phyloP scores from a whole-genome alignment of 2,329 filamentous ascomycete genomes.

The Xylariaceae sp. region DNA sequence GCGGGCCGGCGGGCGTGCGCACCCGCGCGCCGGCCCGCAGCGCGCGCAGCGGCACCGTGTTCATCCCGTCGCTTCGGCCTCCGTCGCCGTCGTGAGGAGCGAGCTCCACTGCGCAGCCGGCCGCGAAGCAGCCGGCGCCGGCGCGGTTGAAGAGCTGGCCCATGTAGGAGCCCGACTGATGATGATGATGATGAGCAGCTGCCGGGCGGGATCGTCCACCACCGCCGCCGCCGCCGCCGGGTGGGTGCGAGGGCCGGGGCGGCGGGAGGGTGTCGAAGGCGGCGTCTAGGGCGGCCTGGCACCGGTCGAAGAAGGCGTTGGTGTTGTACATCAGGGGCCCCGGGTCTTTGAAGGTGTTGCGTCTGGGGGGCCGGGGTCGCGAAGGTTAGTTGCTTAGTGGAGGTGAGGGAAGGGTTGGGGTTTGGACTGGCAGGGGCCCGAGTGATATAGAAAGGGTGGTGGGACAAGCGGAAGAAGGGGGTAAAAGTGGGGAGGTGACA shows the following conservation, averaged over 20 bases:
- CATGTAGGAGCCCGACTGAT: conserved; percentile 2
- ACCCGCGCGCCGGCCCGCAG: conserved; percentile 41
- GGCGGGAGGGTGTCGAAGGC: conserved; percentile 39
- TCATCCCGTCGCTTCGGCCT: no score
- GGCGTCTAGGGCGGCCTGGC: conserved; percentile 39
- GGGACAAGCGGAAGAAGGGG: not conserved
- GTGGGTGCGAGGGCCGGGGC: conserved; percentile 30
- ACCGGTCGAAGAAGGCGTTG: conserved; percentile 45
- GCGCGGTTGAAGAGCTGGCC: conserved; percentile 30
- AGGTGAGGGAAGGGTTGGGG: not conserved
- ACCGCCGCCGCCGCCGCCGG: not conserved
- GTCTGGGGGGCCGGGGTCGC: conserved; percentile 19
- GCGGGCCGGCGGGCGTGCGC: conserved; percentile 40
- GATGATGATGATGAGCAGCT: conserved; percentile 8
- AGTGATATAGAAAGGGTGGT: not conserved
- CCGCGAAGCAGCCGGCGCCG: conserved; percentile 45
- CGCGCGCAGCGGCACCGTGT: conserved; percentile 30
- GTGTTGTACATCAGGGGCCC: conserved; percentile 49
- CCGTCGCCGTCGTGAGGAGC: conserved; percentile 30
- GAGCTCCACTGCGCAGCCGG: conserved; percentile 37
- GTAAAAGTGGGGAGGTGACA: not conserved
- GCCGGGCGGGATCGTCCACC: no score
- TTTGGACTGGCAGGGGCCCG: not conserved
- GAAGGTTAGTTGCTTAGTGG: not conserved
- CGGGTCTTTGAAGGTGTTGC: conserved; percentile 55